A percentile compares a stretch with the other conserved stretches of the same genome.
Evolutionary conservation across 805 yeast genomes (phyloP).

Genomic region (Saccharomyces kudriavzevii): DNA sequence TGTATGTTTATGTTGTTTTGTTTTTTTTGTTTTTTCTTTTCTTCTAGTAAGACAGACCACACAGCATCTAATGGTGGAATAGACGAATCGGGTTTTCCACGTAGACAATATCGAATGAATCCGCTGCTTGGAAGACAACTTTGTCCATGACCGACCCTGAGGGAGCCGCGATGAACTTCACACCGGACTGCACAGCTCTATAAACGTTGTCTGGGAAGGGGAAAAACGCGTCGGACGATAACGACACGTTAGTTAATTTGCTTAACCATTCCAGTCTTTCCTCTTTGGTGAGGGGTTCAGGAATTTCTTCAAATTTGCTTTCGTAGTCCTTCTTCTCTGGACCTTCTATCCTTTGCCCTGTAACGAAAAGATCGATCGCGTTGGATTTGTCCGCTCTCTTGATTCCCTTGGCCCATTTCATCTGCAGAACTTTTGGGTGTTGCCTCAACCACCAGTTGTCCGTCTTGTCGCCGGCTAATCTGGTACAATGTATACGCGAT

Average conservation of each 20-base stretch:
- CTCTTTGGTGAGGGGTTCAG: constrained; percentile 69
- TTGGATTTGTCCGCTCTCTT: constrained; percentile 98
- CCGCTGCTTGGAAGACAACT: constrained; percentile 93
- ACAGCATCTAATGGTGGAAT: constrained; percentile 84
- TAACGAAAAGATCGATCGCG: constrained; percentile 90
- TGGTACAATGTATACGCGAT: constrained; percentile 97
- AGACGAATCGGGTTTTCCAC: constrained; percentile 95
- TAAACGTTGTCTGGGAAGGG: constrained; percentile 99
- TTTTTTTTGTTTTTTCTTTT: neutral
- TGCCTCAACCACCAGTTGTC: constrained; percentile 99
- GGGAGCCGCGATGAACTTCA: constrained; percentile 92
- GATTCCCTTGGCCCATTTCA: constrained; percentile 96
- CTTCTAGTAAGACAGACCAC: neutral
- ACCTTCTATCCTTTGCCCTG: constrained; percentile 82
- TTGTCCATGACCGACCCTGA: constrained; percentile 96
- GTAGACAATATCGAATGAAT: constrained; percentile 79
- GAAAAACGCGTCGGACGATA: constrained; percentile 98
- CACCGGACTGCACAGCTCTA: constrained; percentile 96
- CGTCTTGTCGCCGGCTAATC: constrained; percentile 98
- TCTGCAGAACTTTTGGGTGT: constrained; percentile 85
- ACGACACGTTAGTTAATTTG: constrained; percentile 76
- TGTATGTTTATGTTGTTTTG: neutral
- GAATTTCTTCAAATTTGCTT: constrained; percentile 76
- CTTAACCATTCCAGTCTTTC: constrained; percentile 85
- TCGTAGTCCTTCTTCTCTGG: constrained; percentile 92